Conservation (phyloP, 139 green algal species). For the Chlorella sp. region DNA sequence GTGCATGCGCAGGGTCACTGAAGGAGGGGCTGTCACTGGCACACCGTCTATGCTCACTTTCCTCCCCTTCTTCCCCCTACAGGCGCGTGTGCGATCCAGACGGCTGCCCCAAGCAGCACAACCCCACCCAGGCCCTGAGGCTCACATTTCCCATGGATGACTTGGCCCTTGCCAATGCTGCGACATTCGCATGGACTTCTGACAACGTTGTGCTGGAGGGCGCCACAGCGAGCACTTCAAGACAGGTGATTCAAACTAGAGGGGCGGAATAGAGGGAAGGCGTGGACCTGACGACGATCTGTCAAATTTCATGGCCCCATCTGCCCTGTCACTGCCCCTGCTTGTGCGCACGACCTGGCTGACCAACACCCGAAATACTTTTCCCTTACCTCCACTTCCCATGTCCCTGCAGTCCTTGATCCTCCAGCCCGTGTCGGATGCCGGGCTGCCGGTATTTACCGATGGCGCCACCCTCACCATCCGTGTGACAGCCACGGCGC, state of each 20-base stretch:
- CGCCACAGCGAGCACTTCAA: not conserved
- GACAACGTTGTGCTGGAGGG: not conserved
- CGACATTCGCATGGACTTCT: not conserved
- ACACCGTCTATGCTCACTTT: too few species aligned
- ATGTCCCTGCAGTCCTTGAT: not conserved
- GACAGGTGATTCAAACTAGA: too few species aligned
- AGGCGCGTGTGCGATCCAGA: not conserved
- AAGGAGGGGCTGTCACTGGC: too few species aligned
- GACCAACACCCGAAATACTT: too few species aligned
- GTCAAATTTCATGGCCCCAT: too few species aligned
- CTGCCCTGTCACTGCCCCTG: too few species aligned
- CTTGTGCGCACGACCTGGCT: too few species aligned
- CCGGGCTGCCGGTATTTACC: not conserved
- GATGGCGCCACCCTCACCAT: not conserved
- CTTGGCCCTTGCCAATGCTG: not conserved
- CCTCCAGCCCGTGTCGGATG: not conserved
- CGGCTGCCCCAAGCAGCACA: conserved; percentile 5
- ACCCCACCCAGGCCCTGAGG: not conserved
- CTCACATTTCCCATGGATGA: not conserved
- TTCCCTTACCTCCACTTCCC: too few species aligned
- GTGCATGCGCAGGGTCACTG: too few species aligned
- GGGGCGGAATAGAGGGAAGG: too few species aligned
- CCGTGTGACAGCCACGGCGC: not conserved
- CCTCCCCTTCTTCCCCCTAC: not conserved
- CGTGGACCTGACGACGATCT: too few species aligned